Base-by-base conservation (phyloP, 2,329 filamentous ascomycete genomes). In the Rasamsonia emersonii region DNA sequence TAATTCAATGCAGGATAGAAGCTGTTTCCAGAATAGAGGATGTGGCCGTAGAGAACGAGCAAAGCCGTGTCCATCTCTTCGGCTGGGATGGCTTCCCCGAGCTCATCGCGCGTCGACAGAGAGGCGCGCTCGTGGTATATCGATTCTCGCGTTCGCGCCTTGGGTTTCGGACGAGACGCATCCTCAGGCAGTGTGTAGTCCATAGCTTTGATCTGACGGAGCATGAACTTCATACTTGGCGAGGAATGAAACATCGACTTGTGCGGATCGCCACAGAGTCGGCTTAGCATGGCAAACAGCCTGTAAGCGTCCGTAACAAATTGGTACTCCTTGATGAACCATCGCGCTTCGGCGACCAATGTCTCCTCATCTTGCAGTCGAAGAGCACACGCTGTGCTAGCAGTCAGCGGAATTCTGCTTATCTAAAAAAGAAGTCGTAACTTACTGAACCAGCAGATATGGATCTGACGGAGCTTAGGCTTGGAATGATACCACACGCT, bases 131-230 rank as follows among this genome's bases (percentile, higher is more conserved):
- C 65, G 23, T 56, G 52, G 42, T 59, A 63, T 16, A 61, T 49
- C 16, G 56, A 59, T 30, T 62, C 45, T 9, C 70, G 65, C 11
- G 62, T 43, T 24, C 49, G 33, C 32, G 44, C 32, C 24, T 32
- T 42, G 9, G 36, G 44, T 21, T 41, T 45, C 28, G 46, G 41
- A 4, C 41, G 37, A 16, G 68, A 61, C 9, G 68, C 62, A 9
- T 71, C 65, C 3, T 67, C 64, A 2, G 60, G 65, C 26, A 80
- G 65, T 3, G 82, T 67, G 41, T 73, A 80, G 56, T 98, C 91
- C 65, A 93, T 83, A 3, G 78, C 77, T 56, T 93, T 93, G 59
- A 98, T 84, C 59, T 93, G 86, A 4, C 91, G 79, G 36, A 95
- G 69, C 48, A 96, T 78, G 51, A 84, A 93, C 55, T 96, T 96